These are phyloP conservation scores for Fraxinus excelsior DNA, from an alignment of 257 asterid genomes.

Conservation along the genomic window DNA sequence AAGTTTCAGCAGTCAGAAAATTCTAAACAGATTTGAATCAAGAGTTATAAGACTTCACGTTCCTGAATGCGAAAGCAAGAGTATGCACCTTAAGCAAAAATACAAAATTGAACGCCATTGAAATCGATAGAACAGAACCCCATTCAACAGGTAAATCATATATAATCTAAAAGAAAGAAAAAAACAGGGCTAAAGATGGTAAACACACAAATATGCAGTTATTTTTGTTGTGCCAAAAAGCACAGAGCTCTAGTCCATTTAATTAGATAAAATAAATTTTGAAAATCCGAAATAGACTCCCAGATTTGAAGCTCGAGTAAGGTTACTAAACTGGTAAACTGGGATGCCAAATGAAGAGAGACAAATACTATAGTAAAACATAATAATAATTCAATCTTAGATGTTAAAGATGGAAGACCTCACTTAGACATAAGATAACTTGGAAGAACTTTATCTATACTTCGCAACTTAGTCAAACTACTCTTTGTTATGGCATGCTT, in stretches of 20 bases:
- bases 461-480: background rate
- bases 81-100: background rate
- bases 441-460: background rate
- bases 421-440: background rate
- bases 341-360: background rate
- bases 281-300: background rate
- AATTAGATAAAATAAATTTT: background rate
- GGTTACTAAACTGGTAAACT: background rate
- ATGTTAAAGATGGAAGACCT: background rate
- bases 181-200: background rate
- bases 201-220: background rate
- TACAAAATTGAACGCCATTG: background rate
- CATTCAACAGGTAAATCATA: background rate
- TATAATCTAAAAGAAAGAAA: no score
- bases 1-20: conserved; percentile 22
- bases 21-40: background rate
- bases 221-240: background rate
- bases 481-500: background rate
- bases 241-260: background rate
- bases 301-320: conserved; percentile 5
- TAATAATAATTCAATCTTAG: background rate
- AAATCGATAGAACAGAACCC: background rate
- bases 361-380: background rate
- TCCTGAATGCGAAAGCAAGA: background rate
- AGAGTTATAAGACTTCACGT: background rate